These are phyloP conservation scores for Starmerella khaoyaiensis DNA, from an alignment of 805 yeast genomes.

Conservation along the genomic window DNA sequence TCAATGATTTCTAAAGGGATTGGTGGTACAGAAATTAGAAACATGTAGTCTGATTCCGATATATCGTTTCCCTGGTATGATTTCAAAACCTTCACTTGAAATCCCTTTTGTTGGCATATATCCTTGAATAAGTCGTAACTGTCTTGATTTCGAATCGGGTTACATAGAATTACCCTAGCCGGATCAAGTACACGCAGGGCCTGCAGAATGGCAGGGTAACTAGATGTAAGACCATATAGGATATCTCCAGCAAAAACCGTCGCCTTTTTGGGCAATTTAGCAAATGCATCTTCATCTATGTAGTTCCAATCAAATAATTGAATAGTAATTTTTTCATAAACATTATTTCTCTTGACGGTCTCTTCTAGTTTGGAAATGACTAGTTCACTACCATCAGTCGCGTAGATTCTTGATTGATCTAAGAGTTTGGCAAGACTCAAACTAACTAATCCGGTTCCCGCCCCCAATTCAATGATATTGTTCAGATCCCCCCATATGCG, in stretches of 20 bases:
- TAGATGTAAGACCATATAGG: slow-evolving; percentile 11
- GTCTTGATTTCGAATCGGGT: slow-evolving; percentile 14
- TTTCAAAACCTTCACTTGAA: background rate
- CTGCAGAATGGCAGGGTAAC: slow-evolving; percentile 7
- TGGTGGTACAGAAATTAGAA: slow-evolving; percentile 15
- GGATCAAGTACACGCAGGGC: slow-evolving; percentile 7
- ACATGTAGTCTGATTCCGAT: slow-evolving; percentile 14
- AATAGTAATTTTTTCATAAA: background rate
- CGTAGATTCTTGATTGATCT: background rate
- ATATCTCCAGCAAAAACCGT: slow-evolving; percentile 16
- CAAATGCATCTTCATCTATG: slow-evolving; percentile 4
- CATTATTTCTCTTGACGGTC: background rate
- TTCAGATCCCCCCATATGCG: too few species aligned
- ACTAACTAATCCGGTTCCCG: slow-evolving; percentile 20
- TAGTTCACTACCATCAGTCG: slow-evolving; percentile 15
- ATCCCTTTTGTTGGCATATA: slow-evolving; percentile 3
- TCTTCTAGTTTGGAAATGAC: slow-evolving; percentile 4
- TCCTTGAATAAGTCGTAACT: slow-evolving; percentile 8
- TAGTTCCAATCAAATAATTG: slow-evolving; percentile 11
- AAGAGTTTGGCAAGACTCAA: slow-evolving; percentile 10
- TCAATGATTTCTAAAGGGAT: slow-evolving; percentile 14
- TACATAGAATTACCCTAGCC: slow-evolving; percentile 3
- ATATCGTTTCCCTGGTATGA: slow-evolving; percentile 1
- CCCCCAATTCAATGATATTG: slow-evolving; percentile 13
- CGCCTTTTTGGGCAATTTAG: slow-evolving; percentile 6